A percentile compares a stretch with the other conserved stretches of the same genome.
Conservation (phyloP, 345 rosid genomes). For the Gynandropsis gynandra region DNA sequence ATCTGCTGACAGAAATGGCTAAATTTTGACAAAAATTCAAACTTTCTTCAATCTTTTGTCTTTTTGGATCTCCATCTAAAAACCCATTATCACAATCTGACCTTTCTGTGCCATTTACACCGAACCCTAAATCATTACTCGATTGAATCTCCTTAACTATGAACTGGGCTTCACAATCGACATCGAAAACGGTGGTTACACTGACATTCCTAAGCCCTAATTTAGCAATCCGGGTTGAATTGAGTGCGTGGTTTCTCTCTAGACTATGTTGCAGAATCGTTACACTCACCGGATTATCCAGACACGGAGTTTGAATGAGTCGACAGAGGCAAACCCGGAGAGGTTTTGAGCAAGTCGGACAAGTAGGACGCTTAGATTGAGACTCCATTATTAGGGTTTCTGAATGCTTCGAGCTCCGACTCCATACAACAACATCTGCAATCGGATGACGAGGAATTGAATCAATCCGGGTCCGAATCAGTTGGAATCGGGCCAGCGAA, state of each 20-base stretch:
- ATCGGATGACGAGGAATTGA: not conserved
- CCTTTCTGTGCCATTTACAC: slow-evolving; percentile 15
- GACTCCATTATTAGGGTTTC: slow-evolving; percentile 45
- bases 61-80: not conserved
- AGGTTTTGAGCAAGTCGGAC: slow-evolving; percentile 66
- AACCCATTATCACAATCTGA: slow-evolving; percentile 17
- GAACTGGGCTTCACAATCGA: slow-evolving; percentile 46
- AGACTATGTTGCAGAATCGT: slow-evolving; percentile 75
- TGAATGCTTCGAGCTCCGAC: slow-evolving; percentile 21
- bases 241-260: slow-evolving; percentile 73
- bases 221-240: slow-evolving; percentile 64
- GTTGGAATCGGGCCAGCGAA: slow-evolving; percentile 29
- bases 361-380: slow-evolving; percentile 49
- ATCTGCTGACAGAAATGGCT: not conserved
- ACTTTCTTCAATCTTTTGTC: slow-evolving; percentile 15
- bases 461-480: slow-evolving; percentile 8
- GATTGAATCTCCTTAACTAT: slow-evolving; percentile 34
- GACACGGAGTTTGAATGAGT: slow-evolving; percentile 37
- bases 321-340: slow-evolving; percentile 54
- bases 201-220: slow-evolving; percentile 59
- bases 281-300: slow-evolving; percentile 58
- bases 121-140: slow-evolving; percentile 11
- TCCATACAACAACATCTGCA: slow-evolving; percentile 5
- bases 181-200: slow-evolving; percentile 52
- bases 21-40: slow-evolving; percentile 10